A percentile compares a stretch with the other conserved stretches of the same genome.
Conservation (phyloP, 1,139 yeast species). For the Kodamaea derodonti region DNA sequence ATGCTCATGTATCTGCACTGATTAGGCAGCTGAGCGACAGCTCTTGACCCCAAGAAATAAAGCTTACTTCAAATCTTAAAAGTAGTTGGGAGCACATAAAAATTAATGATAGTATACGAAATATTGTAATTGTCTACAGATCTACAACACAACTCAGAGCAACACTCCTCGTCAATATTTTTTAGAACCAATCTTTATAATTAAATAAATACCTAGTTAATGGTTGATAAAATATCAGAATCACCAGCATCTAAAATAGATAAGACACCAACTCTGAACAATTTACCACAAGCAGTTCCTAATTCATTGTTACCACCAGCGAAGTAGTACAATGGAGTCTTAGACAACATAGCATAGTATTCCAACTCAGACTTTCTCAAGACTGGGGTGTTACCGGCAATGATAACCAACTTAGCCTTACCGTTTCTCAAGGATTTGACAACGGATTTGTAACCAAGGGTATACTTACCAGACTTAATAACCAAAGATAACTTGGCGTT, state of each 20-base stretch:
- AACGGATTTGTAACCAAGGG: conserved; percentile 99
- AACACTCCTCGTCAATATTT: too few species aligned
- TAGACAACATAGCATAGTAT: conserved; percentile 99
- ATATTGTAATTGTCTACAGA: too few species aligned
- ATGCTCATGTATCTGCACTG: too few species aligned
- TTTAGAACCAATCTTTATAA: too few species aligned
- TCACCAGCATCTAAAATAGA: conserved; percentile 99
- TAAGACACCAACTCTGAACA: conserved; percentile 99
- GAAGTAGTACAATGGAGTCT: conserved; percentile 98
- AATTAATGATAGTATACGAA: too few species aligned
- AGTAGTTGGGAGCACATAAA: too few species aligned
- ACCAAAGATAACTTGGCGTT: conserved; percentile 98
- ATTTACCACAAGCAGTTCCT: conserved; percentile 99
- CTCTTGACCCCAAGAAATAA: too few species aligned
- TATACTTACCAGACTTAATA: conserved; percentile 99
- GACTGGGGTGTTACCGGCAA: conserved; percentile 99
- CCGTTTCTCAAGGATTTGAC: conserved; percentile 98
- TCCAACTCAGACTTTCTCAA: conserved; percentile 99
- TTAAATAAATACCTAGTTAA: conserved; percentile 10
- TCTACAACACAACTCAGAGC: too few species aligned
- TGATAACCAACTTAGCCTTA: conserved; percentile 96
- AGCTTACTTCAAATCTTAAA: too few species aligned
- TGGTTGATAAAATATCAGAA: conserved; percentile 83
- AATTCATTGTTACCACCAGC: conserved; percentile 99
- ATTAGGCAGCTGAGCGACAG: too few species aligned